Percentiles rank a stretch among this genome's conserved stretches.
Conservation (phyloP, 352 stramenopile species). For the Phytopythium delawarense region DNA sequence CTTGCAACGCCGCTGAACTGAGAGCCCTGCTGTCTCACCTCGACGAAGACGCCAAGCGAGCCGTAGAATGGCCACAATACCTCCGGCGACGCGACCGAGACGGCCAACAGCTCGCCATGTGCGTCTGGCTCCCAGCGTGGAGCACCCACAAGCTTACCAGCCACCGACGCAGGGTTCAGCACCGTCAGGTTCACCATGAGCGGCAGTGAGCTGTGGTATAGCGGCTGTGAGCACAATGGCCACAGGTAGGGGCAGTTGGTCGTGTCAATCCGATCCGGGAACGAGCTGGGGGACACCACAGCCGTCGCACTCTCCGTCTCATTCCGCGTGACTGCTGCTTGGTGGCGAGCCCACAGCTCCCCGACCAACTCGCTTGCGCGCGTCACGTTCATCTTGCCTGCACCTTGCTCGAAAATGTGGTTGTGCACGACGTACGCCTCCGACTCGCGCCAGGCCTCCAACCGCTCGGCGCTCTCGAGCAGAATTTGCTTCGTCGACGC, state of each 20-base stretch:
- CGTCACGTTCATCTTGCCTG: conserved; percentile 66
- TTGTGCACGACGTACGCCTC: conserved; percentile 49
- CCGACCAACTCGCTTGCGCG: conserved; percentile 43
- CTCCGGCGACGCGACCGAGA: conserved; percentile 48
- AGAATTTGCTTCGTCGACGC: conserved; percentile 73
- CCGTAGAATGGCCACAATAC: conserved; percentile 65
- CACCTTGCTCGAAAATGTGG: conserved; percentile 85
- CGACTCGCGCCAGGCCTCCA: conserved; percentile 26
- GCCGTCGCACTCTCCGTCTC: conserved; percentile 9
- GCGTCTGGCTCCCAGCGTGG: conserved; percentile 46
- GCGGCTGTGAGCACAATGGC: conserved; percentile 75
- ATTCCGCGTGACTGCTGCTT: conserved; percentile 13
- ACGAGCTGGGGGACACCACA: conserved; percentile 36
- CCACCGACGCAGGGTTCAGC: conserved; percentile 55
- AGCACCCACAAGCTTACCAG: conserved; percentile 35
- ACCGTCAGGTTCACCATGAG: conserved; percentile 85
- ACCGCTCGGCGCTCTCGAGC: conserved; percentile 42
- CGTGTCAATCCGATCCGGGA: conserved; percentile 62
- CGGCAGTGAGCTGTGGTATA: conserved; percentile 68
- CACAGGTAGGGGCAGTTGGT: conserved; percentile 86
- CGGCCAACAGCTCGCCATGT: conserved; percentile 43
- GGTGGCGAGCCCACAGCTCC: conserved; percentile 30
- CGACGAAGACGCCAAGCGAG: conserved; percentile 64
- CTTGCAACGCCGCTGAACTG: conserved; percentile 33
- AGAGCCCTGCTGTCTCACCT: conserved; percentile 45